phyloP scores from a whole-genome alignment of 2,329 filamentous ascomycete species.

The Botrytis aclada region DNA sequence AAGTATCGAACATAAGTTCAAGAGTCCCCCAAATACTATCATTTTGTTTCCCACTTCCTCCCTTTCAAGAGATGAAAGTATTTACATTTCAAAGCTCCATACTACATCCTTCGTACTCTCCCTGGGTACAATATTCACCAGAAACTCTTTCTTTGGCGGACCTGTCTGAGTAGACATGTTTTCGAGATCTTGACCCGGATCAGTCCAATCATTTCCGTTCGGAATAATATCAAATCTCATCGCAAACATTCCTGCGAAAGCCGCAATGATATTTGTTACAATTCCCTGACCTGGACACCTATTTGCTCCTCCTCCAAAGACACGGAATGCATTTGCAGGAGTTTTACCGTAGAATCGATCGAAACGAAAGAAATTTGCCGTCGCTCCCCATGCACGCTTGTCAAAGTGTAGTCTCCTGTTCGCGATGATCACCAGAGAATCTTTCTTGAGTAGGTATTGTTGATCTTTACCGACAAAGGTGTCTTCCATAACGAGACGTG shows the following conservation, averaged over 20 bases:
- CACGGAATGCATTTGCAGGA: constrained; percentile 6
- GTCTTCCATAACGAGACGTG: constrained; percentile 9
- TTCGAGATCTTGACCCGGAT: background rate
- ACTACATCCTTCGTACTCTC: background rate
- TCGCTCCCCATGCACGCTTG: constrained; percentile 11
- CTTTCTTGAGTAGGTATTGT: constrained; percentile 14
- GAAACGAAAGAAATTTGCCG: background rate
- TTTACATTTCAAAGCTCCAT: constrained; percentile 16
- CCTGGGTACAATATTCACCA: constrained; percentile 8
- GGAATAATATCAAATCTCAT: constrained; percentile 14
- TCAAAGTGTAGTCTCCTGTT: constrained; percentile 11
- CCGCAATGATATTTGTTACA: background rate
- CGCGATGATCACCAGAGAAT: constrained; percentile 6
- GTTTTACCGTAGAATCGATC: background rate
- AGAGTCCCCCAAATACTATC: background rate
- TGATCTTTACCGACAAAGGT: constrained; percentile 13
- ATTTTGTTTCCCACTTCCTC: background rate
- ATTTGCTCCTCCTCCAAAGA: constrained; percentile 15
- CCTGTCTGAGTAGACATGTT: constrained; percentile 11
- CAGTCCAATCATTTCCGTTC: background rate
- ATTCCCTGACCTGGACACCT: constrained; percentile 6
- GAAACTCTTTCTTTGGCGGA: background rate
- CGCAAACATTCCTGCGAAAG: constrained; percentile 2
- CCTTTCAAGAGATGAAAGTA: background rate
- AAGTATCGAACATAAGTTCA: background rate